Conservation (phyloP, 2,329 filamentous ascomycete species). For the Mycosphaerelloides madeirae region DNA sequence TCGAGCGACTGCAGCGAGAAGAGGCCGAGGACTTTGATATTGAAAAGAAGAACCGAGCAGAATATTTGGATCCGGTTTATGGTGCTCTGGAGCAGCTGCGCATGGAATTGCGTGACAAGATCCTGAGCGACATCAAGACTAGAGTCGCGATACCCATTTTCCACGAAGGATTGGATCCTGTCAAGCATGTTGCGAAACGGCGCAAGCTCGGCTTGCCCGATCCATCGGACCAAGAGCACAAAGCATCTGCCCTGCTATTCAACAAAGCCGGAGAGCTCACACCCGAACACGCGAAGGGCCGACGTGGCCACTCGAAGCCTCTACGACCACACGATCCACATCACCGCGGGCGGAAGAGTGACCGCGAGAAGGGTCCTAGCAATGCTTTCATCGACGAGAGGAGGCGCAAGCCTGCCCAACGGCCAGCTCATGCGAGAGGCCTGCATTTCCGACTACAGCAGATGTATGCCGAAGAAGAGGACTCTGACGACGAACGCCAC, state of each 20-base stretch:
- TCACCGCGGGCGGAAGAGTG: conserved; percentile 35
- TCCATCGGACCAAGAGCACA: conserved; percentile 53
- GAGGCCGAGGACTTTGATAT: conserved; percentile 80
- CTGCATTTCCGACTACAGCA: conserved; percentile 75
- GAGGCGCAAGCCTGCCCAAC: conserved; percentile 51
- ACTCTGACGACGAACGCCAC: conserved; percentile 72
- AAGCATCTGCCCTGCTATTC: conserved; percentile 43
- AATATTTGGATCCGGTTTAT: conserved; percentile 81
- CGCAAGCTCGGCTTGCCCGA: conserved; percentile 73
- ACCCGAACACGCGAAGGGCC: conserved; percentile 58
- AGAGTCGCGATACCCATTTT: conserved; percentile 78
- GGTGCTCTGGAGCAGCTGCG: conserved; percentile 77
- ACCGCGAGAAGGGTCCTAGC: conserved; percentile 30
- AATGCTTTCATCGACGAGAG: conserved; percentile 56
- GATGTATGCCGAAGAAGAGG: conserved; percentile 68
- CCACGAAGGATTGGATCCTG: conserved; percentile 76
- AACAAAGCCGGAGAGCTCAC: conserved; percentile 57
- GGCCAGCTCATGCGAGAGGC: conserved; percentile 64
- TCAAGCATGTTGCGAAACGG: conserved; percentile 72
- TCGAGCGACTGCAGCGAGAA: conserved; percentile 63
- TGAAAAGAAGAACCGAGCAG: conserved; percentile 81
- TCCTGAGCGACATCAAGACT: conserved; percentile 83
- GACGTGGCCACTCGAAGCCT: conserved; percentile 39
- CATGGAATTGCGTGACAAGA: conserved; percentile 76
- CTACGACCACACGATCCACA: conserved; percentile 44